Percentiles rank a stretch among this genome's conserved stretches.
These are phyloP conservation scores for Blastobotrys terrestris DNA, from an alignment of 805 yeast genomes.

Conservation along the genomic window DNA sequence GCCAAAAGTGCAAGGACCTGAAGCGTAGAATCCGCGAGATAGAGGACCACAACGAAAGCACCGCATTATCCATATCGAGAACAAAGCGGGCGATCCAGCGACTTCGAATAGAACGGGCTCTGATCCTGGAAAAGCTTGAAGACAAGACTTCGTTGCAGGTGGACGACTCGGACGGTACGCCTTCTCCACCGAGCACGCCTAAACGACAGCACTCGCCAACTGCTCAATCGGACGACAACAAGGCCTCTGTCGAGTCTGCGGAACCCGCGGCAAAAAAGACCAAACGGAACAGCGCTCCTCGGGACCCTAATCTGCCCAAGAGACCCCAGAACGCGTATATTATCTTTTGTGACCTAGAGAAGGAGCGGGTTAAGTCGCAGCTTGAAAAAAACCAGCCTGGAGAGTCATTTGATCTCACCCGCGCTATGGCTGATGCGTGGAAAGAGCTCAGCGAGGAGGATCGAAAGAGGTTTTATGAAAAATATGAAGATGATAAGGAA, in stretches of 20 bases:
- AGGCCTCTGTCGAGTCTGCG: slow-evolving; percentile 1
- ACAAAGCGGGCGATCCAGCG: slow-evolving; percentile 71
- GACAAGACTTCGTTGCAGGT: slow-evolving; percentile 27
- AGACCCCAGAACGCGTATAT: slow-evolving; percentile 88
- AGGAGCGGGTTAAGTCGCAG: slow-evolving; percentile 59
- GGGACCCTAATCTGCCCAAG: slow-evolving; percentile 83
- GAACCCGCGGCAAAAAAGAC: slow-evolving; percentile 27
- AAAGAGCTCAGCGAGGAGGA: slow-evolving; percentile 60
- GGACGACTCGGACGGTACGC: slow-evolving; percentile 25
- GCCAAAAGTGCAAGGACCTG: slow-evolving; percentile 65
- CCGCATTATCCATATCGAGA: slow-evolving; percentile 69
- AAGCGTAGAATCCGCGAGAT: slow-evolving; percentile 62
- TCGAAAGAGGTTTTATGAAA: slow-evolving; percentile 63
- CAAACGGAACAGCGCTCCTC: slow-evolving; percentile 37
- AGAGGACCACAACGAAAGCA: slow-evolving; percentile 70
- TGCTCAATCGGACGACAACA: slow-evolving; percentile 1
- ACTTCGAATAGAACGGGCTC: slow-evolving; percentile 73
- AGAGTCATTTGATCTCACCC: slow-evolving; percentile 56
- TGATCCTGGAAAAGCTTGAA: slow-evolving; percentile 76
- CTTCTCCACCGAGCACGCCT: slow-evolving; percentile 27
- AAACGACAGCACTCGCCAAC: not conserved
- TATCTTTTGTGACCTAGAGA: slow-evolving; percentile 80
- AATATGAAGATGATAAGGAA: slow-evolving; percentile 71
- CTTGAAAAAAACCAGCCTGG: slow-evolving; percentile 48
- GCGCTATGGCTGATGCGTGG: slow-evolving; percentile 82